Evolutionary conservation across 192 early-diverging fungal species (phyloP).

Genomic region (Backusella parvicylindrica): DNA sequence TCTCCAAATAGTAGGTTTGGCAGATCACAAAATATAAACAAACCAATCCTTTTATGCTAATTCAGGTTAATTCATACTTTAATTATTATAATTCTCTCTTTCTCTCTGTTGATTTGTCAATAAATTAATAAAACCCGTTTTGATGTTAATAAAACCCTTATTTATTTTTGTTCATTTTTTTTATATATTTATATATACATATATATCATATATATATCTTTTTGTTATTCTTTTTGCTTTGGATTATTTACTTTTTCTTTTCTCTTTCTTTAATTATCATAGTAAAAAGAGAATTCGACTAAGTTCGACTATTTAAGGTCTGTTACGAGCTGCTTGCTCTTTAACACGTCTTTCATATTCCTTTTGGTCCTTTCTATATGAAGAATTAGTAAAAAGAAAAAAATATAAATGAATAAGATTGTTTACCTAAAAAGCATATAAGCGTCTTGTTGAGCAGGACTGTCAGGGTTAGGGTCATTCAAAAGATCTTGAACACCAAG

Average conservation of each 20-base stretch:
- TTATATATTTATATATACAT: not conserved
- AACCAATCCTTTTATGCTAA: no score
- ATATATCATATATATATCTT: not conserved
- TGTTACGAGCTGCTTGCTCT: slow-evolving; percentile 22
- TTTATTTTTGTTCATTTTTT: not conserved
- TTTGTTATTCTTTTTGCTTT: not conserved
- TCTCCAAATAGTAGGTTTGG: no score
- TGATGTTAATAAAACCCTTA: not conserved
- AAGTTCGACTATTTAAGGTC: not conserved
- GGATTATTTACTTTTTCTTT: not conserved
- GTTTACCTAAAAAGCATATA: slow-evolving; percentile 72
- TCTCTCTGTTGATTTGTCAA: no score
- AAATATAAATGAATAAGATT: not conserved
- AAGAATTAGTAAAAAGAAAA: not conserved
- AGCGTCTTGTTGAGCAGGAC: slow-evolving; percentile 85
- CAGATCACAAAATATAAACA: no score
- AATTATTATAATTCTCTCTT: no score
- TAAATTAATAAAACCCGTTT: no score
- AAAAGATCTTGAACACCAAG: slow-evolving; percentile 91
- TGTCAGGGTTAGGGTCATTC: slow-evolving; percentile 85
- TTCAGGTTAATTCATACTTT: no score
- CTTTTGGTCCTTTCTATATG: slow-evolving; percentile 25
- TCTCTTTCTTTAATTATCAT: not conserved
- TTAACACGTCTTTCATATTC: slow-evolving; percentile 30
- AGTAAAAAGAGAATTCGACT: not conserved